Base-by-base conservation (phyloP, 2,329 filamentous ascomycete species). In the Xylaria sp. region DNA sequence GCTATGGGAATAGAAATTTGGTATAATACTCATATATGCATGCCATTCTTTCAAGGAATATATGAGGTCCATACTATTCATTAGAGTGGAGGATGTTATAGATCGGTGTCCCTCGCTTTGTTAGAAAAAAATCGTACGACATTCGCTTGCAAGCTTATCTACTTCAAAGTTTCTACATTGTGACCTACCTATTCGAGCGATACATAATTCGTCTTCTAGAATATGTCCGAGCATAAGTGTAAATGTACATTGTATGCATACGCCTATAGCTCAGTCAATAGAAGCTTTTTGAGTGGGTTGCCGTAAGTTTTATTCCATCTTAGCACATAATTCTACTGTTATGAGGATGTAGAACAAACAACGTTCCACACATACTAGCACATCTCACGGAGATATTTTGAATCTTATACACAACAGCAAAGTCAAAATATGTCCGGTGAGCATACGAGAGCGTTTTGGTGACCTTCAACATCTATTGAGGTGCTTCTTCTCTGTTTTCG, bases 31-130 rank as follows among this genome's bases (percentile, higher is more conserved):
- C 28, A 34, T 43, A 23, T 20, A 25, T 18, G 4, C 28, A 5
- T 15, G 4, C n/a, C 53, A 66, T 39, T 62, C 52, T 3, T 61
- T 65, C 12, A 58, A 41, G 12, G 12, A n/a, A 34, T 25, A 20
- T 32, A 18, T 39, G 30, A 43, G 39, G 34, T 63, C 36, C 2
- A 56, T 55, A 9, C 2, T 10, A 28, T 28, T 18, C 13, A 34
- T 15, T 55, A n/a, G 32, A 18, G 28, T 12, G 25, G 20, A 32
- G 30, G n/a, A 25, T 36, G 18, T 28, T 39, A 45, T 12, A 56
- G 20, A 10, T 43, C 18, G 12, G 4, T 7, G 25, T 60, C 60
- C 23, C 41, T 63, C 60, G 18, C 43, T 64, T 50, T 25, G 4
- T 30, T 39, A 46, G 36, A 3, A 41, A 48, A 45, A 13, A 41